phyloP scores from a whole-genome alignment of 2,329 filamentous ascomycete genomes.

The Aspergillus glaucus region DNA sequence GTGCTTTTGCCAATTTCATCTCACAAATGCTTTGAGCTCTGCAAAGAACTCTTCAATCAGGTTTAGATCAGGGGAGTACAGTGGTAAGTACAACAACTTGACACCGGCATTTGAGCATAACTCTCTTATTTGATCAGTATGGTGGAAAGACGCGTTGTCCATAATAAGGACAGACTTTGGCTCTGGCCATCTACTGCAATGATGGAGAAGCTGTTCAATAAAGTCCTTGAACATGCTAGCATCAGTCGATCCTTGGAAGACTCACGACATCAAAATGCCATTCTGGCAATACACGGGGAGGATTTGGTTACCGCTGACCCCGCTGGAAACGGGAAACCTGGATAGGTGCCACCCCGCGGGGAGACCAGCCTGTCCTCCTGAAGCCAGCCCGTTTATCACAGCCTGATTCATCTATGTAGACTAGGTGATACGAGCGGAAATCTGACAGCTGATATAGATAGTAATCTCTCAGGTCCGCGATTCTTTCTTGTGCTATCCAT shows the following conservation, averaged over 20 bases:
- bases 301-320: too few relatives aligned
- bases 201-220: too few relatives aligned
- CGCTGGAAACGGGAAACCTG: not conserved
- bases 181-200: too few relatives aligned
- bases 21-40: conserved; percentile 30
- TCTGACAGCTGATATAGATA: too few relatives aligned
- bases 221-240: too few relatives aligned
- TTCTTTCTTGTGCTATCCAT: too few relatives aligned
- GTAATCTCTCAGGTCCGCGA: too few relatives aligned
- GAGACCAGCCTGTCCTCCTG: conserved; percentile 1
- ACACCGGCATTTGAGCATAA: conserved; percentile 27
- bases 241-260: too few relatives aligned
- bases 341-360: not conserved
- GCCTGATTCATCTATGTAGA: not conserved
- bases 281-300: too few relatives aligned
- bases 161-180: not conserved
- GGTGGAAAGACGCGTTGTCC: too few relatives aligned
- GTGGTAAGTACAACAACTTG: conserved; percentile 27
- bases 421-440: too few relatives aligned
- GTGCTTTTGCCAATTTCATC: conserved; percentile 21
- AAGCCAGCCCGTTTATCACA: not conserved
- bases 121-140: conserved; percentile 11
- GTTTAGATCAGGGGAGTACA: conserved; percentile 32
- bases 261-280: too few relatives aligned
- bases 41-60: conserved; percentile 32